Evolutionary conservation across 352 stramenopile species (phyloP).

Genomic region (Phytophthora pini): DNA sequence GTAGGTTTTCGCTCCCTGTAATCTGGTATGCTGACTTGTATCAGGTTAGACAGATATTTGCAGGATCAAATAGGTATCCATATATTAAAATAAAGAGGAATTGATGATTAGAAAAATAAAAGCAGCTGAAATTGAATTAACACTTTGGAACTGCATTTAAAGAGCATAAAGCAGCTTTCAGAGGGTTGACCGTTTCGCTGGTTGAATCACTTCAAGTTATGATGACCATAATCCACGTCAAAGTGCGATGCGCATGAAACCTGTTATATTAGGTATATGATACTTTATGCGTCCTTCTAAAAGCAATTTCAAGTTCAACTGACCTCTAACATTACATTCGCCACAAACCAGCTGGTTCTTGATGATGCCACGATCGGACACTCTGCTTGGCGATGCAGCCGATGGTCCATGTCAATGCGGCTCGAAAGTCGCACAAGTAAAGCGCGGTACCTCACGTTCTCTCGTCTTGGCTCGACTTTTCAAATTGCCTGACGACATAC

Average conservation of each 20-base stretch:
- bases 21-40: background rate
- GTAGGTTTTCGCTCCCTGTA: background rate
- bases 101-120: no score
- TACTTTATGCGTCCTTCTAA: background rate
- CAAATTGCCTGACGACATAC: constrained; percentile 12
- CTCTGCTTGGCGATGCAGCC: constrained; percentile 22
- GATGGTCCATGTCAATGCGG: constrained; percentile 17
- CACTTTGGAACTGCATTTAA: no score
- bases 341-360: background rate
- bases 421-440: background rate
- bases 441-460: background rate
- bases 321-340: background rate
- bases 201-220: constrained; percentile 2
- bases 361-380: constrained; percentile 26
- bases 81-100: no score
- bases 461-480: constrained; percentile 25
- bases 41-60: background rate
- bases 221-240: constrained; percentile 18
- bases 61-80: background rate
- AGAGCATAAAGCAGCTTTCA: background rate
- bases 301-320: background rate
- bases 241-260: constrained; percentile 1
- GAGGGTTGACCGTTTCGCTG: background rate
- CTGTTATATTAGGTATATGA: background rate
- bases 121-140: no score